Base-by-base conservation (phyloP, 192 early-diverging fungal genomes). In the Neocallimastix lanati region DNA sequence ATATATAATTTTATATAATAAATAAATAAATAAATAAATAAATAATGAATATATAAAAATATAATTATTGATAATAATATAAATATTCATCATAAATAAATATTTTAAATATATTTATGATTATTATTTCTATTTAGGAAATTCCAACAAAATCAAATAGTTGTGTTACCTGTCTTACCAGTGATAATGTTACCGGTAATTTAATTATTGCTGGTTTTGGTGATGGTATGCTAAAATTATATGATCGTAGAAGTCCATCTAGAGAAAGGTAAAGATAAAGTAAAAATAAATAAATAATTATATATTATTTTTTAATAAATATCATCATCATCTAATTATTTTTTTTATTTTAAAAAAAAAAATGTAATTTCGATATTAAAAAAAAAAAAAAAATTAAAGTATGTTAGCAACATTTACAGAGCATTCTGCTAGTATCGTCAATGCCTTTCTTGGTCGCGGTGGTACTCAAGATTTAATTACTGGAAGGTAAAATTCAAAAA, bases 181-280 rank as follows among this genome's bases (percentile, higher is more conserved):
- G 90, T 76, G 92, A 93, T 78, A 85, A 86, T 79, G 82, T 83
- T 5, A 87, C 82, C 4, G 92, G 92, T 12, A 88, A 90, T 78
- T 81, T 92, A 58, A 82, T 95, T 50, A 82, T 94, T 16, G 91
- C 88, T 58, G 93, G 93, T 27, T 93, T 89, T 85, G 90, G 85
- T 12, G 92, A 95, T 84, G 93, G 93, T 7, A 80, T 84, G 3
- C 83, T 94, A n/a, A 84, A 89, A 77, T 82, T 93, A 27, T 94
- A 91, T 85, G 93, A 95, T 82, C 84, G 88, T 38, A 81, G 93
- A 76, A 77, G 89, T 30, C 83, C 84, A 4, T 80, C 86, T 11
- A 81, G 84, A 30, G 85, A 90, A 78, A 89, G 90, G 87, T 91
- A 82, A 27, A 82, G 2, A 76, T 30, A 33, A 81, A n/a, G n/a